Percentiles rank a stretch among this genome's conserved stretches.
These are phyloP conservation scores for Fusarium sp. DNA, from an alignment of 2,329 filamentous ascomycete genomes.

Conservation along the genomic window DNA sequence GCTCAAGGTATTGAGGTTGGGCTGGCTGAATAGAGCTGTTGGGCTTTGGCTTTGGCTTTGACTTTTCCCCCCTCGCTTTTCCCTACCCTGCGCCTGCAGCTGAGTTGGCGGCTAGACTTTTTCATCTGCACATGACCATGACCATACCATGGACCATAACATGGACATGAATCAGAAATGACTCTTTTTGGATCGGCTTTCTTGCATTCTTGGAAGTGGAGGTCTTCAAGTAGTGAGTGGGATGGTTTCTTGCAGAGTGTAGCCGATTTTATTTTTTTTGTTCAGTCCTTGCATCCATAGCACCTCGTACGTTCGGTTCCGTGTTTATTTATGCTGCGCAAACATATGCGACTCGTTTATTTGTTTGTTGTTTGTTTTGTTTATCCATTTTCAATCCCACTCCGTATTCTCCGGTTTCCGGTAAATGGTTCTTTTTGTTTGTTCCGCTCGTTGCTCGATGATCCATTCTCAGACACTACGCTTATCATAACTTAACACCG, in stretches of 20 bases:
- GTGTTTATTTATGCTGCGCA: background rate
- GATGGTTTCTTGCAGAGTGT: conserved; percentile 4
- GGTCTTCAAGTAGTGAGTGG: conserved; percentile 2
- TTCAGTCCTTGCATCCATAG: background rate
- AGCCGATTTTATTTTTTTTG: background rate
- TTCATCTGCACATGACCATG: conserved; percentile 33
- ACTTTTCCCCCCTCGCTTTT: background rate
- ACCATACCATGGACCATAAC: conserved; percentile 27
- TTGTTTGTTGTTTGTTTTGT: background rate
- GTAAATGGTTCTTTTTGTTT: background rate
- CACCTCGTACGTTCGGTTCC: background rate
- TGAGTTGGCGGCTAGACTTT: conserved; percentile 29
- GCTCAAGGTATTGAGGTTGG: background rate
- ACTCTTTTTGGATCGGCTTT: conserved; percentile 14
- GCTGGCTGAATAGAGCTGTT: conserved; percentile 1
- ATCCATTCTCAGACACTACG: conserved; percentile 22
- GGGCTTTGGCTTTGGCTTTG: background rate
- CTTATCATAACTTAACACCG: conserved; percentile 28
- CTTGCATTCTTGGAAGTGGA: conserved; percentile 25
- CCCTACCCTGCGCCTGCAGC: conserved; percentile 26
- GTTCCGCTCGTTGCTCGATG: conserved; percentile 5
- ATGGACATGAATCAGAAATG: conserved; percentile 8
- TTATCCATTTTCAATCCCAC: background rate
- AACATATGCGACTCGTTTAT: background rate
- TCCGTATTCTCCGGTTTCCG: background rate